Percentiles rank a stretch among this genome's conserved stretches.
Evolutionary conservation across 2,329 filamentous ascomycete species (phyloP).

Genomic region (Talaromyces rugulosus): DNA sequence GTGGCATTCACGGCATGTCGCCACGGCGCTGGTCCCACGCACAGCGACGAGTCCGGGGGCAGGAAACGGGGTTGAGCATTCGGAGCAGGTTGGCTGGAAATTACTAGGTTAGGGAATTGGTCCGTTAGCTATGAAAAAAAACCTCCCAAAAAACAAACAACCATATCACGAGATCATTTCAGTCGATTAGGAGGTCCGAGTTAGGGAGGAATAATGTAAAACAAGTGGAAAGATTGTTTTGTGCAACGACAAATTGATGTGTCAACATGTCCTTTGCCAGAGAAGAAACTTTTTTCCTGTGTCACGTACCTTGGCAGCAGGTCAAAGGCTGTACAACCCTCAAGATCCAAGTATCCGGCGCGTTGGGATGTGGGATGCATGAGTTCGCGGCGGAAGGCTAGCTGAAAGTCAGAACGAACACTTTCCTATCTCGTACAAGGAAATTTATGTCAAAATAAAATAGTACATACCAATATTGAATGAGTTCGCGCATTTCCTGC

Average conservation of each 20-base stretch:
- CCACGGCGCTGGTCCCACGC: constrained; percentile 66
- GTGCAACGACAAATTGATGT: constrained; percentile 4
- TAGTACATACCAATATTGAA: constrained; percentile 41
- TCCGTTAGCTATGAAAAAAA: neutral
- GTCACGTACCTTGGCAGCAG: constrained; percentile 62
- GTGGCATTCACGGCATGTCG: constrained; percentile 76
- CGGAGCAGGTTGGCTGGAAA: constrained; percentile 72
- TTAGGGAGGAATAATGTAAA: neutral
- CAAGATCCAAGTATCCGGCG: constrained; percentile 73
- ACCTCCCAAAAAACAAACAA: neutral
- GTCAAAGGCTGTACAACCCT: constrained; percentile 70
- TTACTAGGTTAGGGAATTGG: constrained; percentile 47
- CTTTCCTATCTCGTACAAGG: neutral
- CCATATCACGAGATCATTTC: neutral
- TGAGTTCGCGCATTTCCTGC: constrained; percentile 52
- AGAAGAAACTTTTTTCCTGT: neutral
- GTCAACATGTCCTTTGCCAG: neutral
- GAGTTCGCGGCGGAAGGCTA: constrained; percentile 61
- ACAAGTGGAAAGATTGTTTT: neutral
- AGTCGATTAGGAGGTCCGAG: neutral
- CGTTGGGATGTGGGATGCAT: constrained; percentile 70
- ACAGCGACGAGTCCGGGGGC: constrained; percentile 65
- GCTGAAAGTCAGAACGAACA: constrained; percentile 1
- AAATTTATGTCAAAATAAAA: neutral
- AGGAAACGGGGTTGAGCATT: constrained; percentile 66